phyloP scores from a whole-genome alignment of 805 yeast genomes.

The Zygosaccharomyces rouxii region DNA sequence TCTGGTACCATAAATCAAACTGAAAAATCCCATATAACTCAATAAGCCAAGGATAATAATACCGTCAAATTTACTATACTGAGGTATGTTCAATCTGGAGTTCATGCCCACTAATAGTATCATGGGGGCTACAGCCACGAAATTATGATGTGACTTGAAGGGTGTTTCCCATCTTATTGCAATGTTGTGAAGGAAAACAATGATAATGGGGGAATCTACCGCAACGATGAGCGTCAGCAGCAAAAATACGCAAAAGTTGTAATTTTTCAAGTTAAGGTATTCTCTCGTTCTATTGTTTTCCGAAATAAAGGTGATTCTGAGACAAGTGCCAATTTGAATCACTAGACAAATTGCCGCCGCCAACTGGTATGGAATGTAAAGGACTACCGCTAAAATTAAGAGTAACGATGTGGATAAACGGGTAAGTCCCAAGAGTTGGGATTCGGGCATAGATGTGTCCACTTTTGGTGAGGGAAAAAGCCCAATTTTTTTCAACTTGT shows the following conservation, averaged over 20 bases:
- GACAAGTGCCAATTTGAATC: conserved; percentile 53
- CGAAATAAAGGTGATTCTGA: conserved; percentile 34
- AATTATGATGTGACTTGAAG: conserved; percentile 80
- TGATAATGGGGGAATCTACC: conserved; percentile 67
- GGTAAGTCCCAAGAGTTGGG: conserved; percentile 6
- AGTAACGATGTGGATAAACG: conserved; percentile 33
- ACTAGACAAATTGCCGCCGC: conserved; percentile 58
- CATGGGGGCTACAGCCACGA: conserved; percentile 71
- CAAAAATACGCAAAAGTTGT: conserved; percentile 56
- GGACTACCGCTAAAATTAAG: conserved; percentile 45
- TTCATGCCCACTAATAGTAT: conserved; percentile 54
- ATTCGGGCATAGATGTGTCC: not conserved
- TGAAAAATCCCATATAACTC: conserved; percentile 53
- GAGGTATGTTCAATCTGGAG: conserved; percentile 46
- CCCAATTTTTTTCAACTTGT: not conserved
- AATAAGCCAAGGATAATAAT: conserved; percentile 39
- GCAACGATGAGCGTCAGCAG: conserved; percentile 77
- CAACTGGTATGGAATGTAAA: conserved; percentile 77
- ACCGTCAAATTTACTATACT: conserved; percentile 24
- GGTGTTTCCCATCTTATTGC: conserved; percentile 77
- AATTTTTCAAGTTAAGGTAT: conserved; percentile 45
- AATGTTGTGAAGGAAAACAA: conserved; percentile 79
- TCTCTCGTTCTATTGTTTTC: conserved; percentile 7
- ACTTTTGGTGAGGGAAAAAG: not conserved
- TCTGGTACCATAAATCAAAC: conserved; percentile 69